Base-by-base conservation (phyloP, 805 yeast species). In the Candida ponderosae region DNA sequence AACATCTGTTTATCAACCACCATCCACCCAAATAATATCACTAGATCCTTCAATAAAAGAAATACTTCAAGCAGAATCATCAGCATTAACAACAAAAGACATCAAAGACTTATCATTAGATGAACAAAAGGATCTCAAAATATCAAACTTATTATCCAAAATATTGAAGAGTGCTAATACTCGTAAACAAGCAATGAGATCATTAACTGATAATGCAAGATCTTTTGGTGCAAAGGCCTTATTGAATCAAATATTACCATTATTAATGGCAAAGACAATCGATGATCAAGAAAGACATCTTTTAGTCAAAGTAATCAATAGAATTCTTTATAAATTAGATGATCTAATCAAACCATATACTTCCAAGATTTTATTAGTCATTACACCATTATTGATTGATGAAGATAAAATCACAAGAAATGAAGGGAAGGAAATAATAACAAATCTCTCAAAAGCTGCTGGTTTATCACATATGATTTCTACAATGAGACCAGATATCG, bases 271-370 rank as follows among this genome's bases (percentile, higher is more conserved):
- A 43, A 76, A 76, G 29, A 57, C 73, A 4, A 59, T 88, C 20
- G 90, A 80, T 45, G 93, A 84, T 33, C 83, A 78, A 45, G 97
- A 90, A 56, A 70, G 95, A 15, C 94, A 86, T 60, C 56, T 87
- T 11, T 63, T 90, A 39, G 82, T 87, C 13, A 89, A 88, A 55
- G 73, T 85, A 8, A 61, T 84, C 13, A 86, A 79, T 28, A 63
- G 96, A 27, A 65, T 86, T 0, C 56, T 89, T 7, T 76, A 73
- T 53, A 78, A 70, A 44, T 60, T 89, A 14, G 87, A 79, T 29
- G 81, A 72, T 32, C 52, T 67, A 36, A 70, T 86, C 3, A 63
- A 80, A 32, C 96, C 96, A 0, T 84, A 67, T 46, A 76, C 94
- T 0, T 82, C 76, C 42, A 76, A 79, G 47, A 75, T 89, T 3